Base-by-base conservation (phyloP, 169 alveolate species). In the Plasmodium gallinaceum region DNA sequence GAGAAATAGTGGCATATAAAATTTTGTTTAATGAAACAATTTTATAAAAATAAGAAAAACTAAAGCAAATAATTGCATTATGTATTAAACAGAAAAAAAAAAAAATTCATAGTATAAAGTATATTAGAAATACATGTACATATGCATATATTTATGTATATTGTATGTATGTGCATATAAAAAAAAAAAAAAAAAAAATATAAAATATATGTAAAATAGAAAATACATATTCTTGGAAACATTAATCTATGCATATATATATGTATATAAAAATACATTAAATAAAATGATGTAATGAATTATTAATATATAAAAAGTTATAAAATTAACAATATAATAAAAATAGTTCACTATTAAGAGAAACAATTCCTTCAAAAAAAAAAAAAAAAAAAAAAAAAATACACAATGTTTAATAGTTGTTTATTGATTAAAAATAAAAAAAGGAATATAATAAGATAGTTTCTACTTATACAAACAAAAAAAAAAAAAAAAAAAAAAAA, bases 181-280 rank as follows among this genome's bases (percentile, higher is more conserved):
- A 64, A 76, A 62, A 76, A 76, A 46, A 62, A 62, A 64, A 76
- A 62, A 76, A 76, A 37, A 43, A 46, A 18, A 22, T 7, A 62
- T 10, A 65, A 62, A 43, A 64, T 62, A n/a, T 16, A 7, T 26
- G 58, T 16, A 42, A 57, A 22, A 43, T 18, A 46, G 7, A 16
- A 22, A 20, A 45, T 68, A 43, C 22, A n/a, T 51, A 20, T 16
- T 14, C 6, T 4, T 16, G 7, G 32, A 66, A 18, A 45, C 16
- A 61, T 39, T 6, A 32, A 66, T 66, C 7, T 37, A 66, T 66
- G 18, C n/a, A 37, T 43, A 66, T 66, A 37, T 16, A 66, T 18
- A 60, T 18, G 18, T 60, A 60, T 60, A 60, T 60, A 48, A 16
- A 60, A 16, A 60, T 60, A 60, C 7, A 20, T 32, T 32, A 32